These are phyloP conservation scores for Protostelium mycophagum DNA, from an alignment of 78 protist genomes.

Conservation along the genomic window DNA sequence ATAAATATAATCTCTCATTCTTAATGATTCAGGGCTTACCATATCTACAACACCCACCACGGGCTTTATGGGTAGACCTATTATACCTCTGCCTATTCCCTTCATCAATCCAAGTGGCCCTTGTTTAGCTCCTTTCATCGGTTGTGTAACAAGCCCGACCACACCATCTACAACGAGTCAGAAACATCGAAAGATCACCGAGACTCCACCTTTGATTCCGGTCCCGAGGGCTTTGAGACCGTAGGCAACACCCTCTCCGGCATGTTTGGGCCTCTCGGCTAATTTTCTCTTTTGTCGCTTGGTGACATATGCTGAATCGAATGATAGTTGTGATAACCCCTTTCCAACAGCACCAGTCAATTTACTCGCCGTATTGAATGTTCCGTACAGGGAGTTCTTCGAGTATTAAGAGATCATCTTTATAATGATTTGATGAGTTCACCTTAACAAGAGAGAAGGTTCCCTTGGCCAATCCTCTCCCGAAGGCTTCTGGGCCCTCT, in stretches of 20 bases:
- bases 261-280: slow-evolving; percentile 25
- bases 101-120: slow-evolving; percentile 57
- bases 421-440: not conserved
- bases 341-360: slow-evolving; percentile 56
- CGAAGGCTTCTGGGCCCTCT: slow-evolving; percentile 63
- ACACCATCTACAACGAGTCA: slow-evolving; percentile 28
- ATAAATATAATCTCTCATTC: too few species aligned
- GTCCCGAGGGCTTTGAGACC: slow-evolving; percentile 23
- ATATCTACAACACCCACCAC: slow-evolving; percentile 74
- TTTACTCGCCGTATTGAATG: slow-evolving; percentile 60
- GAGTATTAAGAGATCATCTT: slow-evolving; percentile 38
- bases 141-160: slow-evolving; percentile 55
- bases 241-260: slow-evolving; percentile 43
- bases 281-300: slow-evolving; percentile 19
- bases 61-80: slow-evolving; percentile 68
- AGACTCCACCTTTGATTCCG: not conserved
- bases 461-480: slow-evolving; percentile 55
- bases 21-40: slow-evolving; percentile 6
- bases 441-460: slow-evolving; percentile 1
- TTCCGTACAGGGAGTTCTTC: slow-evolving; percentile 63
- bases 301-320: slow-evolving; percentile 59
- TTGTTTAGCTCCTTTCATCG: slow-evolving; percentile 64
- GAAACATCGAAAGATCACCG: not conserved
- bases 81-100: slow-evolving; percentile 78
- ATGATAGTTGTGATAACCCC: slow-evolving; percentile 37